These are phyloP conservation scores for Pinus tabuliformis DNA, from an alignment of 75 land plant genomes.

Conservation along the genomic window DNA sequence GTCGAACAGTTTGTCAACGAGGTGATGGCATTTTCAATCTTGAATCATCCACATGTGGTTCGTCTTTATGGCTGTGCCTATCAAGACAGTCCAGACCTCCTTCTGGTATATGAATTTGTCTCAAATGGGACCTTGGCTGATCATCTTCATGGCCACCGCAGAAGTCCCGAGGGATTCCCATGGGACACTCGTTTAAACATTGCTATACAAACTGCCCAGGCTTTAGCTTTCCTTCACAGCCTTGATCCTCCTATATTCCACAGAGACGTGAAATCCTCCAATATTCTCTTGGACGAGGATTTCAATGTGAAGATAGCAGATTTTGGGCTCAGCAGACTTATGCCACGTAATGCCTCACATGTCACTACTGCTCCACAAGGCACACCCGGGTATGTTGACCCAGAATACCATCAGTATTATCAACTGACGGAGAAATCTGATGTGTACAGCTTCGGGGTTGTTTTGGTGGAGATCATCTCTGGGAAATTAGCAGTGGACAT, in stretches of 20 bases:
- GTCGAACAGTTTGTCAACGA: no score
- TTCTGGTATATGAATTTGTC: conserved; percentile 41
- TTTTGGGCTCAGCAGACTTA: conserved; percentile 23
- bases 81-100: background rate
- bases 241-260: conserved; percentile 26
- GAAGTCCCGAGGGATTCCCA: background rate
- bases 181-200: conserved; percentile 30
- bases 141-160: conserved; percentile 21
- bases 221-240: conserved; percentile 31
- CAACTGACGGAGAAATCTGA: conserved; percentile 30
- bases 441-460: conserved; percentile 41
- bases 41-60: no score
- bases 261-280: conserved; percentile 41
- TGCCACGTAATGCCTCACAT: conserved; percentile 9
- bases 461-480: conserved; percentile 26
- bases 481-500: conserved; percentile 19
- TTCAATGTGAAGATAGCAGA: conserved; percentile 22
- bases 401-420: conserved; percentile 18
- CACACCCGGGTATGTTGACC: conserved; percentile 33
- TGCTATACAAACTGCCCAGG: conserved; percentile 29
- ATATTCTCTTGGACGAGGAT: conserved; percentile 32
- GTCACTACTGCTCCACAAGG: conserved; percentile 27
- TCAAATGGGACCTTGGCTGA: conserved; percentile 31
- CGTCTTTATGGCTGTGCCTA: no score
- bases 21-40: no score